Evolutionary conservation across 2,329 filamentous ascomycete species (phyloP).

Genomic region (Pyricularia sp.): DNA sequence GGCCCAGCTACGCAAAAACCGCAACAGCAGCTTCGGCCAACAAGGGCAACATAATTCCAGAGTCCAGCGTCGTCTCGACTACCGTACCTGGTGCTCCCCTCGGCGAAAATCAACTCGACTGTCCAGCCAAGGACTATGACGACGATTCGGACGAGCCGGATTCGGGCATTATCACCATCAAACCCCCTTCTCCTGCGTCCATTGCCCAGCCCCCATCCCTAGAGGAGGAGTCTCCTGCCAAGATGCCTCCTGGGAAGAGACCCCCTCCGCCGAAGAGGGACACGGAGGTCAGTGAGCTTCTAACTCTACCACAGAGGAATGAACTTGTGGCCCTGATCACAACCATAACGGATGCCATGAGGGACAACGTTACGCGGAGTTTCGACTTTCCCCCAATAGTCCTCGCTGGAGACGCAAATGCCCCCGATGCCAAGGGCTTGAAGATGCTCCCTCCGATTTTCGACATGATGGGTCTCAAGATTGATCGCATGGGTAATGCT

Average conservation of each 20-base stretch:
- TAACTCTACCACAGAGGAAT: slow-evolving; percentile 33
- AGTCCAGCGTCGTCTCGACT: background rate
- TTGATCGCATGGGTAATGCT: slow-evolving; percentile 5
- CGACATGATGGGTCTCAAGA: background rate
- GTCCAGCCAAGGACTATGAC: background rate
- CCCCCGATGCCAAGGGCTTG: slow-evolving; percentile 16
- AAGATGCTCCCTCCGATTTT: slow-evolving; percentile 20
- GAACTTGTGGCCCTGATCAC: slow-evolving; percentile 39
- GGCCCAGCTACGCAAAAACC: background rate
- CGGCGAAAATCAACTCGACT: background rate
- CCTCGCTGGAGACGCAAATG: slow-evolving; percentile 13
- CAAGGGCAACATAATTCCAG: background rate
- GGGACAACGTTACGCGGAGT: slow-evolving; percentile 34
- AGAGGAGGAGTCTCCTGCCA: background rate
- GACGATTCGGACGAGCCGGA: background rate
- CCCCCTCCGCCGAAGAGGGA: slow-evolving; percentile 23
- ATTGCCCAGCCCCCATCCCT: background rate
- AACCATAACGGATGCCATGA: slow-evolving; percentile 41
- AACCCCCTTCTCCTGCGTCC: background rate
- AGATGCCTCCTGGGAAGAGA: slow-evolving; percentile 1
- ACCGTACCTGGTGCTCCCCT: background rate
- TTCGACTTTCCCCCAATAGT: slow-evolving; percentile 31
- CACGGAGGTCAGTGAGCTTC: slow-evolving; percentile 36
- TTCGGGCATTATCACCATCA: background rate
- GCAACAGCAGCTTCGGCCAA: background rate